Percentiles rank a stretch among this genome's conserved stretches.
phyloP scores from a whole-genome alignment of 2,329 filamentous ascomycete species.

The Coccinonectria pachysandricola region DNA sequence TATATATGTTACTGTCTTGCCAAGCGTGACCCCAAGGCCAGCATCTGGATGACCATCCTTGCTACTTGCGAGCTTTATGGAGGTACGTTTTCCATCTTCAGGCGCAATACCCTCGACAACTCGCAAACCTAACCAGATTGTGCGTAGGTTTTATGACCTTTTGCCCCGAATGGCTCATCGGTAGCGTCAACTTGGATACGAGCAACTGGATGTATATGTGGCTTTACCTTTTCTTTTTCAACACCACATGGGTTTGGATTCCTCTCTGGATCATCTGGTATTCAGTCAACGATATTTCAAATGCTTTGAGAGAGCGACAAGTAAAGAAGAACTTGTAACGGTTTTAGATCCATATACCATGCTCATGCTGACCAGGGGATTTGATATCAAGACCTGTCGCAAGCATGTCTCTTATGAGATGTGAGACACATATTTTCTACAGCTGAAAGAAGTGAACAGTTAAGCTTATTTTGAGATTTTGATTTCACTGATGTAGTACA shows the following conservation, averaged over 20 bases:
- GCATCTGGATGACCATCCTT: constrained; percentile 53
- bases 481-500: too few species aligned
- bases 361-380: too few species aligned
- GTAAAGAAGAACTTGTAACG: constrained; percentile 22
- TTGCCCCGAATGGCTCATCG: constrained; percentile 57
- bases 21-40: constrained; percentile 41
- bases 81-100: constrained; percentile 34
- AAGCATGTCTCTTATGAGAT: too few species aligned
- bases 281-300: constrained; percentile 42
- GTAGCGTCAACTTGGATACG: constrained; percentile 50
- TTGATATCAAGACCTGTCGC: too few species aligned
- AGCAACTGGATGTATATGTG: constrained; percentile 60
- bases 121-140: not conserved
- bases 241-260: constrained; percentile 56
- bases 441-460: too few species aligned
- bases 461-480: too few species aligned
- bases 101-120: too few species aligned
- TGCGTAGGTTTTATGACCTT: constrained; percentile 58
- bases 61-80: constrained; percentile 59
- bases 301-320: constrained; percentile 33
- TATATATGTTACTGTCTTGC: constrained; percentile 52
- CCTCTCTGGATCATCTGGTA: constrained; percentile 50
- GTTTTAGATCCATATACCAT: too few species aligned
- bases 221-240: constrained; percentile 61
- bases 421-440: too few species aligned